Evolutionary conservation across 371 early-diverging fungal species (phyloP), one percentile per base, ranked within the genome.

Genomic region (Mortierella sp.): DNA sequence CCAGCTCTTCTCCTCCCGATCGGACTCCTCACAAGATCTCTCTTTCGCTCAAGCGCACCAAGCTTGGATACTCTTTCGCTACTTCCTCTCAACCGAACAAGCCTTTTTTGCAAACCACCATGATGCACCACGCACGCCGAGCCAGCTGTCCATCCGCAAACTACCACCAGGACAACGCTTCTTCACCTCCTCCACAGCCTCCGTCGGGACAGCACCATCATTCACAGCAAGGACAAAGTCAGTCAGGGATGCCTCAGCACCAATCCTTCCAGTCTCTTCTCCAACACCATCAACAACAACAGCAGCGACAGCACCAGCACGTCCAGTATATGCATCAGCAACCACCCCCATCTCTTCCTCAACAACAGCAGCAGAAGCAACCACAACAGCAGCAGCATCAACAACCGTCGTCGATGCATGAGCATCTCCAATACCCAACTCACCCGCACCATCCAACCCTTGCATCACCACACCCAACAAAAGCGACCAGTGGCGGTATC

Each of bases 381-480:
- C 51, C 16, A 26, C 77, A 72, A 24, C 77, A 55, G 24, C 69
- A n/a, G n/a, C n/a, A n/a, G n/a, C n/a, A n/a, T n/a, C n/a, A n/a
- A n/a, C n/a, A 73, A 1, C 53, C 50, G 11, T 21, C 70, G 6
- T 21, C 53, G 59, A 64, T 61, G 54, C 73, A 81, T 31, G 81
- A 73, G 13, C 81, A 73, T 51, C 48, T 73, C 16, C 81, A 76
- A 28, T 74, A 81, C 46, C 71, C 76, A 54, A 50, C 31, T 37
- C 34, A 43, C 6, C 21, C 13, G n/a, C 50, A 76, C 11, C 53
- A 71, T 59, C 40, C 37, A 16, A 50, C 19, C 28, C 70, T 31
- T 48, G n/a, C 64, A 40, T 14, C 50, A 50, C 26, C 40, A 24
- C 67, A 44, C 14, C 67, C 48, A 28, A 2, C 28, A 69, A 78